phyloP scores from a whole-genome alignment of 805 yeast species.

The Sugiyamaella qingdaonensis region DNA sequence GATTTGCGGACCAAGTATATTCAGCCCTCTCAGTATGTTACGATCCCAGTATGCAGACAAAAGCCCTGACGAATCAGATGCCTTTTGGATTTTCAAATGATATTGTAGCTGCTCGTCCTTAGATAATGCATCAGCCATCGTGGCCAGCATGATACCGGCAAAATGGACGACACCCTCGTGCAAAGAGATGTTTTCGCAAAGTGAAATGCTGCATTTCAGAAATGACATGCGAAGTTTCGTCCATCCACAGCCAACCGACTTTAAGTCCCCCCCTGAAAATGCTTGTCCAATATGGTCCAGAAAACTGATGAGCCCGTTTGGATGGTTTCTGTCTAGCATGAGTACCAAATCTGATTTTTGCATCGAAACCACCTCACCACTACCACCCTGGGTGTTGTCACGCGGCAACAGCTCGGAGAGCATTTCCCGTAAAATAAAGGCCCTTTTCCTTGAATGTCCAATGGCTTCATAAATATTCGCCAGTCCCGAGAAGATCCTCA shows the following conservation, averaged over 20 bases:
- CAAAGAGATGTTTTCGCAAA: constrained; percentile 52
- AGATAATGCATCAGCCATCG: constrained; percentile 51
- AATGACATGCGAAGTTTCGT: constrained; percentile 51
- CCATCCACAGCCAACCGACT: constrained; percentile 46
- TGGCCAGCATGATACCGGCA: constrained; percentile 51
- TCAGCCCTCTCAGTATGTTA: constrained; percentile 51
- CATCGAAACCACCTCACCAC: not conserved
- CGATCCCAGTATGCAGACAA: constrained; percentile 65
- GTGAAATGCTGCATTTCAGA: constrained; percentile 46
- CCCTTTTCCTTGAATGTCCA: constrained; percentile 60
- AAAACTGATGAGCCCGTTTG: constrained; percentile 36
- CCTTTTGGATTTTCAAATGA: constrained; percentile 21
- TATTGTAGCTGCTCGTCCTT: constrained; percentile 53
- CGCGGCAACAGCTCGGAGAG: not conserved
- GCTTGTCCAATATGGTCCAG: constrained; percentile 47
- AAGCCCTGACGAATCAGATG: constrained; percentile 13
- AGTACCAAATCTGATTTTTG: not conserved
- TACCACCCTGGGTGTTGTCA: not conserved
- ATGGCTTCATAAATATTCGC: constrained; percentile 61
- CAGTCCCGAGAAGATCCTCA: constrained; percentile 59
- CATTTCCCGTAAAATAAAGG: constrained; percentile 64
- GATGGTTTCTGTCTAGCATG: constrained; percentile 5
- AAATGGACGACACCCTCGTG: constrained; percentile 41
- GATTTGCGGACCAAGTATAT: constrained; percentile 16
- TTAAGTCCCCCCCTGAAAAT: constrained; percentile 48